A percentile compares a stretch with the other conserved stretches of the same genome.
Evolutionary conservation across 169 alveolate species (phyloP).

Genomic region (Plasmodium gonderi): DNA sequence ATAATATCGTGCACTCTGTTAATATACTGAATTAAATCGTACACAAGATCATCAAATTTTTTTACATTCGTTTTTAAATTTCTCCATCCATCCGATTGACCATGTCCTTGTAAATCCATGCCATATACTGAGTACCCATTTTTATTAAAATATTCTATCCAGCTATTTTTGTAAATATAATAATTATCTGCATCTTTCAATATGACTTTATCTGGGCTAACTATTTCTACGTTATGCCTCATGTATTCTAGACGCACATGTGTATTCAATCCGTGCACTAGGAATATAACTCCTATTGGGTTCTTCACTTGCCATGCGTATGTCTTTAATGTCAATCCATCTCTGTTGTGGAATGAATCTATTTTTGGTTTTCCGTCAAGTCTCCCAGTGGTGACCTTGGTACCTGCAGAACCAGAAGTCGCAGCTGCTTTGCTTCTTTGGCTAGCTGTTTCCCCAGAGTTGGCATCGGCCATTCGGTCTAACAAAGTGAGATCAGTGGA

Average conservation of each 20-base stretch:
- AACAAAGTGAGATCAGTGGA: background rate
- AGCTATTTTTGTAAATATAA: constrained; percentile 78
- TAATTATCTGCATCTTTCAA: constrained; percentile 56
- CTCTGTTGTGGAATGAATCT: constrained; percentile 79
- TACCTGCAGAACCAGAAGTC: background rate
- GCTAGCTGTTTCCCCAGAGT: background rate
- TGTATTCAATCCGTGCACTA: constrained; percentile 80
- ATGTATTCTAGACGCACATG: constrained; percentile 81
- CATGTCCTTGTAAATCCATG: constrained; percentile 82
- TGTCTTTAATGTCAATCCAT: constrained; percentile 77
- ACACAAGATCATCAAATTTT: constrained; percentile 76
- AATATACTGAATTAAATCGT: constrained; percentile 81
- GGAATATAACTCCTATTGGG: constrained; percentile 76
- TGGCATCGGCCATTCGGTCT: background rate
- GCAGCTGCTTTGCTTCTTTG: background rate
- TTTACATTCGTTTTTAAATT: constrained; percentile 60
- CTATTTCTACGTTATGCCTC: constrained; percentile 77
- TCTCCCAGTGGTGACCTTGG: background rate
- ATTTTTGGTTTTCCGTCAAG: constrained; percentile 71
- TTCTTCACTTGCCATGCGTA: constrained; percentile 74
- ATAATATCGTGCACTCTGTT: constrained; percentile 68
- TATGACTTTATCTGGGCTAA: constrained; percentile 42
- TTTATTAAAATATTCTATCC: constrained; percentile 77
- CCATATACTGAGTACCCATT: constrained; percentile 78
- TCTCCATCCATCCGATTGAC: constrained; percentile 78